A percentile compares a stretch with the other conserved stretches of the same genome.
phyloP scores from a whole-genome alignment of 805 yeast species.

The Ogataea degrootiae region DNA sequence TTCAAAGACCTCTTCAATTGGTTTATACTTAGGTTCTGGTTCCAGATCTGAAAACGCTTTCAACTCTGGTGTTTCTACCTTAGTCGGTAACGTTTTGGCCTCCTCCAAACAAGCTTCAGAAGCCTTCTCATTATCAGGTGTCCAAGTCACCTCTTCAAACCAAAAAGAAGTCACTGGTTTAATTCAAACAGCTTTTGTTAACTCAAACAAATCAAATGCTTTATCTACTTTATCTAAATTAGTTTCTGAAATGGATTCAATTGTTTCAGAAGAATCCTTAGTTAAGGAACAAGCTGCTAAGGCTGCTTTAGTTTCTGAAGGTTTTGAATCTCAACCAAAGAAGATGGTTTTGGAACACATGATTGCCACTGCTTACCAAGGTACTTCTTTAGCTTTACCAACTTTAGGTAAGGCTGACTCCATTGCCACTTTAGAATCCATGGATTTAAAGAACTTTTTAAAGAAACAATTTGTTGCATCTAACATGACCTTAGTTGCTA shows the following conservation, averaged over 20 bases:
- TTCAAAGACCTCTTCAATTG: conserved; percentile 56
- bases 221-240: conserved; percentile 45
- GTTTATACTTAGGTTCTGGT: conserved; percentile 72
- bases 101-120: conserved; percentile 29
- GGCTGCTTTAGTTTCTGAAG: conserved; percentile 43
- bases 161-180: conserved; percentile 65
- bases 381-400: conserved; percentile 76
- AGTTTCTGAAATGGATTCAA: conserved; percentile 32
- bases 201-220: conserved; percentile 49
- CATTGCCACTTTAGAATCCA: conserved; percentile 48
- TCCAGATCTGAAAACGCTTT: conserved; percentile 74
- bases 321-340: conserved; percentile 53
- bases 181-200: conserved; percentile 54
- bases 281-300: conserved; percentile 43
- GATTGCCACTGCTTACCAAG: conserved; percentile 82
- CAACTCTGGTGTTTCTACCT: conserved; percentile 76
- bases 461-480: conserved; percentile 54
- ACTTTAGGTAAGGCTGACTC: conserved; percentile 69
- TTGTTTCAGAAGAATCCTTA: conserved; percentile 36
- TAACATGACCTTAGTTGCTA: conserved; percentile 60
- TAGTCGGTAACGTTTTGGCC: conserved; percentile 49
- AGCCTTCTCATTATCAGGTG: conserved; percentile 44
- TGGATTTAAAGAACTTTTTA: conserved; percentile 56
- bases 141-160: conserved; percentile 47
- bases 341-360: conserved; percentile 66